Conservation (phyloP, 345 rosid genomes). For the Anacardium occidentale region DNA sequence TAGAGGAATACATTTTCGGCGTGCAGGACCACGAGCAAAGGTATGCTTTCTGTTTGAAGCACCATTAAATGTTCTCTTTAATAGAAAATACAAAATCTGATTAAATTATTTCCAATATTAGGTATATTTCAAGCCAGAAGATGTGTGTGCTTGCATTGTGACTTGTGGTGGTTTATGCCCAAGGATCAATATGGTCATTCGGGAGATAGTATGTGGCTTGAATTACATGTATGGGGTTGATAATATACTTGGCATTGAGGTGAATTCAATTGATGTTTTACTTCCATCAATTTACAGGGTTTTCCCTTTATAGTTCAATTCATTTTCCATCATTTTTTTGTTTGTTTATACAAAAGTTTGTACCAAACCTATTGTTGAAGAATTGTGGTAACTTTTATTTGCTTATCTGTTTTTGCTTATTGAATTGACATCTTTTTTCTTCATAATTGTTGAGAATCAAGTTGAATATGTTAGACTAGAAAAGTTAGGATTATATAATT, state of each 20-base stretch:
- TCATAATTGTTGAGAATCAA: no score
- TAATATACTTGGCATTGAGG: conserved; percentile 76
- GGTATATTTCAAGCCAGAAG: conserved; percentile 82
- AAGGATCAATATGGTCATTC: conserved; percentile 85
- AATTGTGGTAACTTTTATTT: neutral
- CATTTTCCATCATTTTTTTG: neutral
- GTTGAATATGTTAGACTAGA: no score
- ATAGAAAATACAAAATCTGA: neutral
- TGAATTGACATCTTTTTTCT: neutral
- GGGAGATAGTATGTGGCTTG: conserved; percentile 89
- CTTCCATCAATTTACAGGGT: neutral
- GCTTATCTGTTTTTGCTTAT: neutral
- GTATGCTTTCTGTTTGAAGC: conserved; percentile 25
- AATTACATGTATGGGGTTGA: conserved; percentile 76
- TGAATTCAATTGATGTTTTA: conserved; percentile 20
- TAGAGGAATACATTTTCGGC: conserved; percentile 85
- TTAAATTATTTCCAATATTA: conserved; percentile 25
- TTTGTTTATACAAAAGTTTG: neutral
- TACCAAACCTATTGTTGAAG: neutral
- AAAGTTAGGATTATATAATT: no score
- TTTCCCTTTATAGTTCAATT: neutral
- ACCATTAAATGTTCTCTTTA: neutral
- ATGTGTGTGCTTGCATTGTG: conserved; percentile 90
- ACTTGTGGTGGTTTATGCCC: conserved; percentile 96
- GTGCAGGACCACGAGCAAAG: conserved; percentile 90